Base-by-base conservation (phyloP, 1,139 yeast species). In the Pichia norvegensis region DNA sequence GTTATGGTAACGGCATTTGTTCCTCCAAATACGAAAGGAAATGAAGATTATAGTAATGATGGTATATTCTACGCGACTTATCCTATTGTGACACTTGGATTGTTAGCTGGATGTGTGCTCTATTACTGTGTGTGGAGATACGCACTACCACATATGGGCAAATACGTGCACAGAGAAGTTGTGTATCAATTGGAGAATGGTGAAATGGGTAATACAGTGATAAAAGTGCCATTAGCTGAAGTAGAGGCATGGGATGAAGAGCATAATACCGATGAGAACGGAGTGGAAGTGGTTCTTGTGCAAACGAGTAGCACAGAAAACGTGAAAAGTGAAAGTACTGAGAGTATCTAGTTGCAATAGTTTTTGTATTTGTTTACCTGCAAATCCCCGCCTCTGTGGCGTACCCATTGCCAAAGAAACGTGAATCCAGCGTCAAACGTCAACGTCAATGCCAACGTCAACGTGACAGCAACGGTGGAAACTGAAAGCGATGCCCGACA, bases 1-100 rank as follows among this genome's bases (percentile, higher is more conserved):
- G 73, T 69, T 21, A 51, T 69, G 46, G 67, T 65, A 13, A 63
- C 68, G 63, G 67, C 72, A 1, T 67, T 66, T 52, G 73, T 69
- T 23, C 72, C 72, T 36, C 73, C 73, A 36, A 49, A 53, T 29
- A 67, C 68, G 5, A 52, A 62, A 1, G 55, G 66, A 41, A 67
- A 51, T 13, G 11, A 10, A 25, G 27, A 25, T 10, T 7, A 14
- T 29, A 72, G 72, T 13, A 58, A 67, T 31, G 72, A 68, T 53
- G 69, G 68, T 14, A 61, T 62, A 49, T 62, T 62, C 44, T 62
- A 62, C 42, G 64, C 64, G 2, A 55, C 61, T 1, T 62, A 61
- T 45, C 58, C 63, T 27, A 36, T 62, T 29, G 56, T 56, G 20
- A 59, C 65, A 6, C 55, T 62, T 48, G 69, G 70, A 9, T 46